These are phyloP conservation scores for Scheffersomyces amazonensis DNA, from an alignment of 805 yeast genomes.

Conservation along the genomic window DNA sequence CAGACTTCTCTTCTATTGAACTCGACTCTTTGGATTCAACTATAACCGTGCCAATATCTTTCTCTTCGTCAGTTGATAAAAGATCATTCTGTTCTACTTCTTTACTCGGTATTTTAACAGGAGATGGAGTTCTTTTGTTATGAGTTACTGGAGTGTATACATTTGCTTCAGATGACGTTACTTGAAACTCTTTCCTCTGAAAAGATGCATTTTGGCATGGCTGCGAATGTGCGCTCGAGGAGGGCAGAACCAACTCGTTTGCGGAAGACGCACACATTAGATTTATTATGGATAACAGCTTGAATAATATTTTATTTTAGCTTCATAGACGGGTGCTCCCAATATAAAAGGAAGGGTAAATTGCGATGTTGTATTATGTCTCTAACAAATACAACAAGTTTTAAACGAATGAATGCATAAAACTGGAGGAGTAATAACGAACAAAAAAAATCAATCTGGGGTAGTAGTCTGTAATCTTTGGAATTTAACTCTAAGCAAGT, in stretches of 20 bases:
- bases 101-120: conserved; percentile 9
- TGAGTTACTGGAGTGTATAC: neutral
- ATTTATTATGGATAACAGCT: conserved; percentile 30
- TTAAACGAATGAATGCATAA: too few species aligned
- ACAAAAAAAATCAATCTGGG: too few species aligned
- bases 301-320: conserved; percentile 9
- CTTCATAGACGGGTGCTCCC: neutral
- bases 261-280: conserved; percentile 32
- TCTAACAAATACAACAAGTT: too few species aligned
- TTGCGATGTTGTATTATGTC: too few species aligned
- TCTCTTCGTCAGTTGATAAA: conserved; percentile 7
- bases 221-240: neutral
- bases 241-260: conserved; percentile 18
- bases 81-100: too few species aligned
- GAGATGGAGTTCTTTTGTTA: neutral
- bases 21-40: too few species aligned
- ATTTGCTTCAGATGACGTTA: neutral
- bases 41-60: too few species aligned
- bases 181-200: conserved; percentile 3
- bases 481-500: too few species aligned
- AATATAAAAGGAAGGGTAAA: too few species aligned
- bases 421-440: too few species aligned
- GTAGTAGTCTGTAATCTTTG: too few species aligned
- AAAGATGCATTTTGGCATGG: too few species aligned
- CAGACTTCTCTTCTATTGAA: neutral